Conservation (phyloP, 2,329 filamentous ascomycete genomes). For the Exserohilum rostratum region DNA sequence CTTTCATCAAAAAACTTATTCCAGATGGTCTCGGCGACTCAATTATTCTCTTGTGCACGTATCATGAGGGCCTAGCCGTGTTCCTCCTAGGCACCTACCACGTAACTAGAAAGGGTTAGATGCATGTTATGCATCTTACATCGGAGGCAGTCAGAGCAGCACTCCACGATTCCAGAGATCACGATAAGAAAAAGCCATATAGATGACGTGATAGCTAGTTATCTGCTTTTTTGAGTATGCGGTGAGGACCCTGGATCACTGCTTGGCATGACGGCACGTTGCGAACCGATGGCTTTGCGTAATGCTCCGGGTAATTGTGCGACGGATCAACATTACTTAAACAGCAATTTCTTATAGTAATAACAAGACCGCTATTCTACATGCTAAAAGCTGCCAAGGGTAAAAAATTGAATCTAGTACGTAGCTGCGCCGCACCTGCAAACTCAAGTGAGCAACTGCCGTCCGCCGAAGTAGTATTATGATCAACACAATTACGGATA, state of each 20-base stretch:
- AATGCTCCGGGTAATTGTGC: too few relatives aligned
- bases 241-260: too few relatives aligned
- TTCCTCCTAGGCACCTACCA: background rate
- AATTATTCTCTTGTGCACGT: background rate
- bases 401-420: too few relatives aligned
- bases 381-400: conserved; percentile 32
- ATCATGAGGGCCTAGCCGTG: background rate
- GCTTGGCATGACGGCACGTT: too few relatives aligned
- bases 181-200: background rate
- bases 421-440: conserved; percentile 21
- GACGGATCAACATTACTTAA: conserved; percentile 6
- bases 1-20: background rate
- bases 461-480: conserved; percentile 18
- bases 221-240: background rate
- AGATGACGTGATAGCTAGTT: background rate
- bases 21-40: conserved; percentile 4
- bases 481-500: too few relatives aligned
- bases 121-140: background rate
- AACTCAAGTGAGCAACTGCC: conserved; percentile 21
- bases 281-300: too few relatives aligned
- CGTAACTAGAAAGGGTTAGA: background rate
- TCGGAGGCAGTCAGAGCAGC: background rate
- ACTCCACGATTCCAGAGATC: background rate
- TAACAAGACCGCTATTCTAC: conserved; percentile 8
- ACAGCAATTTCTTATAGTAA: background rate